Evolutionary conservation across 306 rosid genomes (phyloP).

Genomic region (Corylus americana): DNA sequence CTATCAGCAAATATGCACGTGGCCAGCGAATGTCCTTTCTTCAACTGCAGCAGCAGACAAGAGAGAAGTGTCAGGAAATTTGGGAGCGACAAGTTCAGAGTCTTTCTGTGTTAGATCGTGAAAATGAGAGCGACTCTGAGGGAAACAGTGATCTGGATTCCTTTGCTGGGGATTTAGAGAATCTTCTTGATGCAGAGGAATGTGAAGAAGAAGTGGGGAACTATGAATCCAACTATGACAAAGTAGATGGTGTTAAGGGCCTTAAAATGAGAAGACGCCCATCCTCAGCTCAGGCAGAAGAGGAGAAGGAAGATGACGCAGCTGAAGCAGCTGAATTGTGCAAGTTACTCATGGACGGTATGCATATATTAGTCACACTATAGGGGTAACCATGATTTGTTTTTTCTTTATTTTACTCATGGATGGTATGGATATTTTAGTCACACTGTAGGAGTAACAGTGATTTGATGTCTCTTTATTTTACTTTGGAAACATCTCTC

Average conservation of each 20-base stretch:
- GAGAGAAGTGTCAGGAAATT: constrained; percentile 97
- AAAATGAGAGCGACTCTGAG: constrained; percentile 91
- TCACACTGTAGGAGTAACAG: constrained; percentile 3
- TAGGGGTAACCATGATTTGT: not conserved
- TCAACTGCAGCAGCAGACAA: constrained; percentile 96
- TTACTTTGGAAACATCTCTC: not conserved
- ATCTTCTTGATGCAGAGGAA: constrained; percentile 97
- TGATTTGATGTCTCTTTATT: not conserved
- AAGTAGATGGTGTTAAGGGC: constrained; percentile 83
- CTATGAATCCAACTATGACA: constrained; percentile 67
- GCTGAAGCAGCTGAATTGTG: constrained; percentile 91
- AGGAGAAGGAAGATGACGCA: constrained; percentile 89
- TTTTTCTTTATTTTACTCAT: constrained; percentile 16
- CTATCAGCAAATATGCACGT: constrained; percentile 95
- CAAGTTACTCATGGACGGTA: constrained; percentile 94
- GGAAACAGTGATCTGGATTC: constrained; percentile 95
- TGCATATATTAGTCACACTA: constrained; percentile 24
- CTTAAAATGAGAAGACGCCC: constrained; percentile 87
- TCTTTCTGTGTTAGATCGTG: constrained; percentile 73
- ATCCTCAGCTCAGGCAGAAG: constrained; percentile 84
- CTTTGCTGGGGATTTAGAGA: constrained; percentile 97
- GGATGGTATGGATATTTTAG: constrained; percentile 66
- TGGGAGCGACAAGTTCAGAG: constrained; percentile 95
- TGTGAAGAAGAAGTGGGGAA: constrained; percentile 77
- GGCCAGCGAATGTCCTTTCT: constrained; percentile 99